phyloP scores from a whole-genome alignment of 2,329 filamentous ascomycete species.

The Fusarium papillatum region DNA sequence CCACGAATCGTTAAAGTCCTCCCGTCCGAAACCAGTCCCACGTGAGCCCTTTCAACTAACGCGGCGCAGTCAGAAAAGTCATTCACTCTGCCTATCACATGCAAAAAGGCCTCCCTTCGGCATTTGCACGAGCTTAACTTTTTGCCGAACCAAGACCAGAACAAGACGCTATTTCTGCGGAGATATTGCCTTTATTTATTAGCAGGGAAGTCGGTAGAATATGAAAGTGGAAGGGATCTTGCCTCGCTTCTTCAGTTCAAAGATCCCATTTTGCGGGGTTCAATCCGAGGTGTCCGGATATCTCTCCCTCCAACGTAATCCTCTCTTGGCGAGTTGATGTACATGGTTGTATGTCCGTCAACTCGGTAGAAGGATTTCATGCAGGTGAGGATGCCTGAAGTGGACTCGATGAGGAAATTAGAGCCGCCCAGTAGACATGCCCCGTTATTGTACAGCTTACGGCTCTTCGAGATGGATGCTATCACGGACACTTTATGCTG shows the following conservation, averaged over 20 bases:
- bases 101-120: slow-evolving; percentile 23
- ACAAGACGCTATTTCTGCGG: background rate
- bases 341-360: background rate
- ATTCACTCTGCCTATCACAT: slow-evolving; percentile 40
- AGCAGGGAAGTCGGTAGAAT: background rate
- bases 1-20: slow-evolving; percentile 3
- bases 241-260: background rate
- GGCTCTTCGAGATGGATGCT: background rate
- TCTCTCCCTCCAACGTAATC: background rate
- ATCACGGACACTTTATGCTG: background rate
- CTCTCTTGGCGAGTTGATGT: background rate
- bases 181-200: background rate
- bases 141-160: background rate
- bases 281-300: background rate
- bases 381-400: background rate
- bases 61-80: slow-evolving; percentile 35
- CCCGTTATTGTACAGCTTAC: background rate
- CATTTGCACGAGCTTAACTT: background rate
- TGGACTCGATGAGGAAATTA: background rate
- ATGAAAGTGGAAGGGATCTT: background rate
- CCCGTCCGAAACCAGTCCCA: slow-evolving; percentile 24
- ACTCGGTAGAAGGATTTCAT: background rate
- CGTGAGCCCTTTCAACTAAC: slow-evolving; percentile 36
- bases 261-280: background rate
- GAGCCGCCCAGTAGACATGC: background rate